Base-by-base conservation (phyloP, 192 early-diverging fungal genomes). In the Dimargaris xerosporica region DNA sequence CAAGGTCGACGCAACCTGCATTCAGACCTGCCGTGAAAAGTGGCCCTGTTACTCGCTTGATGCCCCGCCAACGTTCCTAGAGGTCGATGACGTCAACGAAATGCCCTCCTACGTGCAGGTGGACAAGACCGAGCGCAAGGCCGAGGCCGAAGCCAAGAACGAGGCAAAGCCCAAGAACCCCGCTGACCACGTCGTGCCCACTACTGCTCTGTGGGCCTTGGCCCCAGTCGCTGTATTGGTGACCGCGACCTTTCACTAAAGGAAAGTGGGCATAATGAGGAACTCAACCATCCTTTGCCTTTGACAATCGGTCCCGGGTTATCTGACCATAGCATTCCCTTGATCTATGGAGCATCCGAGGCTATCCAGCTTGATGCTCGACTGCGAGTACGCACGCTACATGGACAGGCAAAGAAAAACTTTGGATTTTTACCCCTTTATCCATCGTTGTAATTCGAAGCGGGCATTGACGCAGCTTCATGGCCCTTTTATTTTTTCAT, bases 21-120 rank as follows among this genome's bases (percentile, higher is more conserved):
- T 70, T n/a, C 26, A 11, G 1, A 65, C 63, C 60, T 77, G 75
- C 64, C 44, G 64, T 19, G 54, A 43, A 17, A 69, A 69, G 25
- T 72, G 73, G 62, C 64, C 67, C 65, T 77, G 75, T 63, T 71
- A 73, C 61, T 73, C 71, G 29, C 70, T 69, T 29, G 66, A 73
- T 54, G 75, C 75, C 1, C 75, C 75, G 11, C 59, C 71, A 5
- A 73, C 75, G 23, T 77, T 73, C 65, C 73, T 72, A 12, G 67
- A 67, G 31, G 44, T 68, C 7, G 58, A 11, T n/a, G 63, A 68
- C 29, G 17, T 31, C 15, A 50, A 46, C 11, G 60, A 34, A 21
- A 28, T 45, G 0, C 75, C 75, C 15, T 34, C 42, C n/a, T 77
- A 77, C 34, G 61, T 28, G 3, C 19, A n/a, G 15, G 34, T 42